Base-by-base conservation (phyloP, 306 rosid species). In the Sechiopsis laciniata region DNA sequence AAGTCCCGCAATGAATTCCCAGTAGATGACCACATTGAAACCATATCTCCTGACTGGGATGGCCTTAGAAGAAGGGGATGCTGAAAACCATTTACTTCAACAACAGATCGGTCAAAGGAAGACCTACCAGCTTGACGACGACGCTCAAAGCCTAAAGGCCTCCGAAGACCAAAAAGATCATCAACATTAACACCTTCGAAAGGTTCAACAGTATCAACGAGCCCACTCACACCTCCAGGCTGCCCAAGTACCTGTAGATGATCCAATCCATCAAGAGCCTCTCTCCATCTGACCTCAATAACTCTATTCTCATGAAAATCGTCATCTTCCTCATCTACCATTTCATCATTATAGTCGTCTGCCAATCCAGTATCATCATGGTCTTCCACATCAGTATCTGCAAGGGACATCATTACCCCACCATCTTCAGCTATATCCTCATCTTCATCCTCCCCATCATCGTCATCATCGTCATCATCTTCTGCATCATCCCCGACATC, bases 401-500 rank as follows among this genome's bases (percentile, higher is more conserved):
- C 97, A 54, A 91, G 80, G 65, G 96, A 88, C 89, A 91, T 78
- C 96, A 91, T 87, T 75, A 91, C 97, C 53, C 91, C 96, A 63
- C 93, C 97, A 78, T 88, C 97, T 87, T 89, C 99, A 46, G 88
- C 96, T 73, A 95, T 88, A 83, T 95, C 99, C 80, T 94, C 99
- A 15, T 91, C 99, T 56, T 91, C 99, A 70, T 95, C 98, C 76
- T 86, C 98, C 66, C 87, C 97, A 61, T 89, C 97, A 22, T 91
- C 99, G 46, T 89, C 97, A n/a, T 94, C 97, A 20, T 73, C 98
- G 37, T 91, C 99, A 37, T 91, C 99, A 72, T 94, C 98, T 65
- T 90, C 98, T 53, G 89, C 97, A 42, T 94, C 98, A 74, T 90
- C 98, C 60, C 96, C 98, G 97, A 90, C 91, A 73, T 86, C 99